Base-by-base conservation (phyloP, 2,329 filamentous ascomycete genomes). In the Knufia fluminis region DNA sequence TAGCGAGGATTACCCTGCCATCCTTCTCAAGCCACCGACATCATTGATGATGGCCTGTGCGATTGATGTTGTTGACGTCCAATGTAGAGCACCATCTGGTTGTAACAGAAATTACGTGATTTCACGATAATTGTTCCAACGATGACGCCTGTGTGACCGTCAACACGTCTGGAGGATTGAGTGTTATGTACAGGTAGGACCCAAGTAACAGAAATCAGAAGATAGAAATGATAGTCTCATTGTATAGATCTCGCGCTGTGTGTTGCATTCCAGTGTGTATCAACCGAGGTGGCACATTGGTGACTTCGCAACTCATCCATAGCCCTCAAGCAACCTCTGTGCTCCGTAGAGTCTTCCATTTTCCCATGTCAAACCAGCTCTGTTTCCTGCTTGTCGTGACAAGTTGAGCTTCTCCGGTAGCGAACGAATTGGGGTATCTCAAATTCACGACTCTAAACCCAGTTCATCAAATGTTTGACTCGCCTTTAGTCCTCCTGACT, bases 371-470 rank as follows among this genome's bases (percentile, higher is more conserved):
- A 36, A n/a, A 23, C 43, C 43, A 36, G 43, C 43, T 46, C 43
- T 46, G 36, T 46, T 28, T 35, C 43, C n/a, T 19, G 10, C 32
- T 35, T 36, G 23, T 46, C 43, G 32, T 22, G 43, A 36, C 43
- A 46, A 46, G 28, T 36, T 23, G 43, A 46, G 43, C 43, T 46
- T 46, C 32, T 46, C 16, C 32, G 43, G 43, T 46, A 46, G 28
- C 31, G 43, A 46, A 46, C 43, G 43, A 46, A 46, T 46, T 46
- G 42, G 43, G 43, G 43, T 46, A 46, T 46, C 43, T 36, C 16
- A 43, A 43, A 46, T 46, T 6, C 16, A 46, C 43, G 36, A 22
- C 16, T 46, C 43, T 46, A 46, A 38, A 36, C 28, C 19, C 14
- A 16, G 16, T 26, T 26, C 19, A 3, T n/a, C 20, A 19, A 24